phyloP scores from a whole-genome alignment of 306 rosid species.

The Quercus dentata region DNA sequence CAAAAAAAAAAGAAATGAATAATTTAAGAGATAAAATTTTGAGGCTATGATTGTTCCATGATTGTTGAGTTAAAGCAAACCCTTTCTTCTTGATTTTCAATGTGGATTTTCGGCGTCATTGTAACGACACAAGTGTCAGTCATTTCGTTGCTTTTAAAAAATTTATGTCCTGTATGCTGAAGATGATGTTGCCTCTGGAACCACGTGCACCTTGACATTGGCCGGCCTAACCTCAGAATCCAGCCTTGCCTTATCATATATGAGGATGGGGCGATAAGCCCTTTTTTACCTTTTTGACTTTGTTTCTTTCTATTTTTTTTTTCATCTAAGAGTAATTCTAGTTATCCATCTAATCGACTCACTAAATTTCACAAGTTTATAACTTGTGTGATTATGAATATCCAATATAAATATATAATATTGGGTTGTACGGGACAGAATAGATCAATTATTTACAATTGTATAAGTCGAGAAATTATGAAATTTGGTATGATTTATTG shows the following conservation, averaged over 20 bases:
- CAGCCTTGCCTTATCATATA: not conserved
- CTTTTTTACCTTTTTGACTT: constrained; percentile 4
- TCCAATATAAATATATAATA: too few species aligned
- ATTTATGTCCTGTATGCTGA: not conserved
- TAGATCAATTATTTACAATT: too few species aligned
- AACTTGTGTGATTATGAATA: too few species aligned
- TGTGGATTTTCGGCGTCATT: constrained; percentile 7
- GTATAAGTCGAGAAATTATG: too few species aligned
- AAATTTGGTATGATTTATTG: too few species aligned
- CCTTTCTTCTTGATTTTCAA: not conserved
- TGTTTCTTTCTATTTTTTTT: not conserved
- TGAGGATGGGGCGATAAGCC: not conserved
- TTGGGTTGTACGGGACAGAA: too few species aligned
- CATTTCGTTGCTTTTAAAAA: not conserved
- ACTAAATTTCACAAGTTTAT: too few species aligned
- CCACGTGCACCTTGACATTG: constrained; percentile 29
- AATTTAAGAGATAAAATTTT: not conserved
- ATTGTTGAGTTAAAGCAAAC: not conserved
- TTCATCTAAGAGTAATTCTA: not conserved
- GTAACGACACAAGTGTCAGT: constrained; percentile 13
- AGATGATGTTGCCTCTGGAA: constrained; percentile 28
- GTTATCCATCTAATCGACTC: too few species aligned
- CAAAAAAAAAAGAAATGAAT: too few species aligned
- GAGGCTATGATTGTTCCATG: not conserved
- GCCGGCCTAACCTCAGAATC: constrained; percentile 2